Conservation (phyloP, 805 yeast species). For the Groenewaldozyma tartarivorans region DNA sequence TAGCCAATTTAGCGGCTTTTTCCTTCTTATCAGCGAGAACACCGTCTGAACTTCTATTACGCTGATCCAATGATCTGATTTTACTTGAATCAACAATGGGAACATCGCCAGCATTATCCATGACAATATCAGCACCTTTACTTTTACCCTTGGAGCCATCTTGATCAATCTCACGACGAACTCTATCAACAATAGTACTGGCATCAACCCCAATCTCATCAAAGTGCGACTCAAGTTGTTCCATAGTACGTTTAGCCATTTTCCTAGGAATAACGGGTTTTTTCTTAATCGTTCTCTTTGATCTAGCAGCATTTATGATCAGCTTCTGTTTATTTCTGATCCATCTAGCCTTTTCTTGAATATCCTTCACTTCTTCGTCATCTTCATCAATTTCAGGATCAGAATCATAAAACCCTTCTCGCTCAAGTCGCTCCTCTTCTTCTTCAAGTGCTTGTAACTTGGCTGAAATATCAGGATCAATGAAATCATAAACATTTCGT, state of each 20-base stretch:
- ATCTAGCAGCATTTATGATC: conserved; percentile 83
- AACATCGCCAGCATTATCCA: conserved; percentile 30
- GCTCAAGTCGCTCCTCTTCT: conserved; percentile 89
- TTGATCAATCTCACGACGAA: conserved; percentile 21
- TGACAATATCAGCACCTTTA: conserved; percentile 72
- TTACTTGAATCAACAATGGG: conserved; percentile 30
- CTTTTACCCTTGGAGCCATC: conserved; percentile 17
- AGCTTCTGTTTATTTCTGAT: conserved; percentile 90
- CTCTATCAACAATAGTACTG: conserved; percentile 47
- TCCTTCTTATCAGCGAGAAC: conserved; percentile 74
- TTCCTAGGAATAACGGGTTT: conserved; percentile 87
- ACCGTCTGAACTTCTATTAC: conserved; percentile 67
- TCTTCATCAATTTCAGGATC: conserved; percentile 62
- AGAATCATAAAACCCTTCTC: conserved; percentile 91
- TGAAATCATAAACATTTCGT: conserved; percentile 91
- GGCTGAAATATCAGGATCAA: conserved; percentile 90
- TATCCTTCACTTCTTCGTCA: conserved; percentile 56
- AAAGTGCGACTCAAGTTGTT: conserved; percentile 83
- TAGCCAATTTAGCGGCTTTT: conserved; percentile 79
- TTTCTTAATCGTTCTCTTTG: conserved; percentile 78
- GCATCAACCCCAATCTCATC: conserved; percentile 85
- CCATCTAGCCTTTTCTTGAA: conserved; percentile 86
- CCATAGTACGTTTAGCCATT: conserved; percentile 51
- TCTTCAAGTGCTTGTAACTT: conserved; percentile 92
- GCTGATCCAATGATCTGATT: conserved; percentile 46